These are phyloP conservation scores for Alternaria sp. DNA, from an alignment of 2,329 filamentous ascomycete genomes.

Conservation along the genomic window DNA sequence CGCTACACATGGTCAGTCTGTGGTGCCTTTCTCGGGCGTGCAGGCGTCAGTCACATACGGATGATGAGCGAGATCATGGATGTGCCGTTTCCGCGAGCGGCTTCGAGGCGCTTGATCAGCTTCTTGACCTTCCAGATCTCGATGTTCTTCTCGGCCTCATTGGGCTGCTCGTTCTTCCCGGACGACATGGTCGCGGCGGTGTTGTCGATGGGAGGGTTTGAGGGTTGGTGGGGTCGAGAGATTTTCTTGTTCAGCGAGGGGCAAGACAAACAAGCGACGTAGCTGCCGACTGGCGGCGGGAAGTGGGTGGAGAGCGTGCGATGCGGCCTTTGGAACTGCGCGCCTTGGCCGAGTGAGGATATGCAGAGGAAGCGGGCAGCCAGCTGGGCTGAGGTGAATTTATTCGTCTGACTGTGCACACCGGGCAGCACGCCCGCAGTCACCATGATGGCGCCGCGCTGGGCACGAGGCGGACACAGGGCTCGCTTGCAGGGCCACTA, in stretches of 20 bases:
- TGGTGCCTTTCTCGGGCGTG: slow-evolving; percentile 1
- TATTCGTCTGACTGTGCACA: slow-evolving; percentile 14
- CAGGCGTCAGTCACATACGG: slow-evolving; percentile 67
- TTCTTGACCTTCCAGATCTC: slow-evolving; percentile 99
- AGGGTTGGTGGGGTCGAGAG: slow-evolving; percentile 30
- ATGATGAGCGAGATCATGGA: slow-evolving; percentile 99
- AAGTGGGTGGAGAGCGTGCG: slow-evolving; percentile 17
- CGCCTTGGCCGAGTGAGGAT: slow-evolving; percentile 11
- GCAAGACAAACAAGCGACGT: slow-evolving; percentile 28
- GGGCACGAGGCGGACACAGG: slow-evolving; percentile 4
- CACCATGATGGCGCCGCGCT: background rate
- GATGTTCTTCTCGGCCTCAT: slow-evolving; percentile 98
- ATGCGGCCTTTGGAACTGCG: slow-evolving; percentile 13
- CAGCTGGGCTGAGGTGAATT: slow-evolving; percentile 19
- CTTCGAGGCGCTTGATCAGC: slow-evolving; percentile 97
- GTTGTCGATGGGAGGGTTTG: slow-evolving; percentile 22
- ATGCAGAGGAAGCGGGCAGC: background rate
- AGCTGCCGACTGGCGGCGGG: slow-evolving; percentile 30
- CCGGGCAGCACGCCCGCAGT: background rate
- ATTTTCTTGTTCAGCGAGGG: slow-evolving; percentile 26
- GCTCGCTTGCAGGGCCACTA: slow-evolving; percentile 33
- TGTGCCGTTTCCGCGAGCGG: slow-evolving; percentile 96
- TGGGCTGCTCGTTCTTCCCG: slow-evolving; percentile 65
- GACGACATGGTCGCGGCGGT: slow-evolving; percentile 48
- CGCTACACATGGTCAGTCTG: slow-evolving; percentile 62